Conservation (phyloP, 495 filamentous ascomycete genomes). For the Penicillium diatomitis region DNA sequence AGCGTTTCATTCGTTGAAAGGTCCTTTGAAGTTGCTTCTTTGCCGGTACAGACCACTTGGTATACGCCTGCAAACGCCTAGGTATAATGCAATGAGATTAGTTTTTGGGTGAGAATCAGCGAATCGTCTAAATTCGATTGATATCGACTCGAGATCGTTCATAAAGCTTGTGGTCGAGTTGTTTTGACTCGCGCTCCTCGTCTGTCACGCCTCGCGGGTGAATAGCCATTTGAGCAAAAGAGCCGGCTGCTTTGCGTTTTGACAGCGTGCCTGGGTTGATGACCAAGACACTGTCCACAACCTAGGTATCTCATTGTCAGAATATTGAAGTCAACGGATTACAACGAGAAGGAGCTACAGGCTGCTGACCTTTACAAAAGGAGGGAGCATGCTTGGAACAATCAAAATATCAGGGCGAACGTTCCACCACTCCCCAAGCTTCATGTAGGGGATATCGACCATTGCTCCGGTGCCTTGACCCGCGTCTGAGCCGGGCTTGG, state of each 20-base stretch:
- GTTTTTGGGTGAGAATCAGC: conserved; percentile 4
- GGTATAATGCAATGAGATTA: conserved; percentile 17
- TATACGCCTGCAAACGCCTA: conserved; percentile 13
- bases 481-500: conserved; percentile 49
- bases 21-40: background rate
- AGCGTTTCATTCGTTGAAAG: conserved; percentile 13
- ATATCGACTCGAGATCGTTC: conserved; percentile 81
- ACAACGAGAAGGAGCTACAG: background rate
- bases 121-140: conserved; percentile 51
- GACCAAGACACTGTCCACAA: conserved; percentile 73
- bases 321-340: background rate
- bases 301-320: conserved; percentile 33
- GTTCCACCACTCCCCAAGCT: conserved; percentile 82
- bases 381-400: conserved; percentile 69
- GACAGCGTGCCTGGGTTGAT: conserved; percentile 86
- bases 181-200: conserved; percentile 48
- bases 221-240: conserved; percentile 68
- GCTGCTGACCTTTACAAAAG: conserved; percentile 71
- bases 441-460: conserved; percentile 77
- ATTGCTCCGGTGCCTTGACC: conserved; percentile 57
- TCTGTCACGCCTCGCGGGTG: conserved; percentile 51
- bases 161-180: conserved; percentile 65
- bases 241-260: conserved; percentile 69
- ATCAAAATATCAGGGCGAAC: conserved; percentile 79
- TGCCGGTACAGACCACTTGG: background rate